These are phyloP conservation scores for Sarocladium oryzae DNA, from an alignment of 2,329 filamentous ascomycete genomes.

Conservation along the genomic window DNA sequence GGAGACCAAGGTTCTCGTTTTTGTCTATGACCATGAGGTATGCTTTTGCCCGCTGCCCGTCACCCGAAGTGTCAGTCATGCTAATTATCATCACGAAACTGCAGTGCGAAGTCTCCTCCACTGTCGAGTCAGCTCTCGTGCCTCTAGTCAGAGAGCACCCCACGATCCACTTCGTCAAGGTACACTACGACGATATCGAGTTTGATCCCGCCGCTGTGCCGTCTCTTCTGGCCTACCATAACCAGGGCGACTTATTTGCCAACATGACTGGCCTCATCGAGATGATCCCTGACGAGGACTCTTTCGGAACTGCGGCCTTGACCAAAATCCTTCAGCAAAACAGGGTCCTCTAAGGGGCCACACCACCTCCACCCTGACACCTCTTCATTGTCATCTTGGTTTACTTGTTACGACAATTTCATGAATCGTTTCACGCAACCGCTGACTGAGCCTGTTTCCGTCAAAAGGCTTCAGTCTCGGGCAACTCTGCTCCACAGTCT, in stretches of 20 bases:
- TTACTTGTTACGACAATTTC: neutral
- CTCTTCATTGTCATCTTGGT: neutral
- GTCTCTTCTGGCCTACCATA: slow-evolving; percentile 81
- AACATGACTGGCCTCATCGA: slow-evolving; percentile 82
- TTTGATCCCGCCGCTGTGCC: slow-evolving; percentile 87
- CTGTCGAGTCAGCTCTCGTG: slow-evolving; percentile 71
- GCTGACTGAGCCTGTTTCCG: neutral
- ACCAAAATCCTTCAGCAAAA: slow-evolving; percentile 47
- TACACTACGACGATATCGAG: slow-evolving; percentile 87
- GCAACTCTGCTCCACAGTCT: neutral
- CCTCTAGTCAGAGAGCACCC: slow-evolving; percentile 67
- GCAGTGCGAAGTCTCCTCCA: slow-evolving; percentile 70
- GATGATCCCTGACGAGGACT: slow-evolving; percentile 68
- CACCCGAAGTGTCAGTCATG: slow-evolving; percentile 14
- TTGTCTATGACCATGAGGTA: slow-evolving; percentile 86
- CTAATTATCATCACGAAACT: slow-evolving; percentile 22
- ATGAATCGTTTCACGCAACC: neutral
- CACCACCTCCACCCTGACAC: neutral
- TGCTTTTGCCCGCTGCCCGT: slow-evolving; percentile 24
- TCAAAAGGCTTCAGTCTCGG: neutral
- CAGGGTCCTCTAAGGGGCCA: slow-evolving; percentile 39
- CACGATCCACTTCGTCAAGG: slow-evolving; percentile 78
- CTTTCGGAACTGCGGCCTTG: slow-evolving; percentile 49
- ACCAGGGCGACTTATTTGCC: slow-evolving; percentile 81
- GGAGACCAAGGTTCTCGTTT: slow-evolving; percentile 83